These are phyloP conservation scores for Tricholoma terreum DNA, from an alignment of 768 basidiomycete genomes.

Conservation along the genomic window DNA sequence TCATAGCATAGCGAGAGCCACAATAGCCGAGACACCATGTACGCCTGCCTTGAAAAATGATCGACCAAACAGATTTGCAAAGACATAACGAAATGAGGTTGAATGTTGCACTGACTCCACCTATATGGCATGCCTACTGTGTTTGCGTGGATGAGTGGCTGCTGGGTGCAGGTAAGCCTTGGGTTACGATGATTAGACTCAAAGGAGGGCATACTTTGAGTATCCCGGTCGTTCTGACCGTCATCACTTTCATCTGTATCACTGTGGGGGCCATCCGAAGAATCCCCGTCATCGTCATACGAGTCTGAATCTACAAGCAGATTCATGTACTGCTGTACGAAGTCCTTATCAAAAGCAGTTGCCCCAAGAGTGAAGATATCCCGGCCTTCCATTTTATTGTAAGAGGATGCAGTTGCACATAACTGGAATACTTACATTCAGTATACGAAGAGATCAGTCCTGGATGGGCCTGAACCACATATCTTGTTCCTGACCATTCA, in stretches of 20 bases:
- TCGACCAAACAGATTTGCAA: no score
- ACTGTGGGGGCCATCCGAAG: neutral
- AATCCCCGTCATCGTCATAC: no score
- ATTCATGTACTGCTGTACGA: neutral
- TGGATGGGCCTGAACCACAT: neutral
- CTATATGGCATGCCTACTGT: neutral
- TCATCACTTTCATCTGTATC: neutral
- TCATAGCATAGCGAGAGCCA: no score
- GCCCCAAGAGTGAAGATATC: neutral
- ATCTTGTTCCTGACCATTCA: neutral
- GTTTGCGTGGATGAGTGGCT: neutral
- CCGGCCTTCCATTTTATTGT: neutral
- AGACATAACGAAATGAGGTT: no score
- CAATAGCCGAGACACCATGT: no score
- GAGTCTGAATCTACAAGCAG: neutral
- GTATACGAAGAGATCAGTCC: neutral
- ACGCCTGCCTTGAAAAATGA: no score
- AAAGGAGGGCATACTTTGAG: neutral
- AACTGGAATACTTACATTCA: neutral
- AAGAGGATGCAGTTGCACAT: neutral
- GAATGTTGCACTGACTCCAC: neutral
- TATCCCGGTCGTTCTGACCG: neutral
- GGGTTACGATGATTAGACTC: neutral
- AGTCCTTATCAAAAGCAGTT: neutral
- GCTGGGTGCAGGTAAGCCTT: neutral